Base-by-base conservation (phyloP, 768 basidiomycete species). In the Ramaria sp. region DNA sequence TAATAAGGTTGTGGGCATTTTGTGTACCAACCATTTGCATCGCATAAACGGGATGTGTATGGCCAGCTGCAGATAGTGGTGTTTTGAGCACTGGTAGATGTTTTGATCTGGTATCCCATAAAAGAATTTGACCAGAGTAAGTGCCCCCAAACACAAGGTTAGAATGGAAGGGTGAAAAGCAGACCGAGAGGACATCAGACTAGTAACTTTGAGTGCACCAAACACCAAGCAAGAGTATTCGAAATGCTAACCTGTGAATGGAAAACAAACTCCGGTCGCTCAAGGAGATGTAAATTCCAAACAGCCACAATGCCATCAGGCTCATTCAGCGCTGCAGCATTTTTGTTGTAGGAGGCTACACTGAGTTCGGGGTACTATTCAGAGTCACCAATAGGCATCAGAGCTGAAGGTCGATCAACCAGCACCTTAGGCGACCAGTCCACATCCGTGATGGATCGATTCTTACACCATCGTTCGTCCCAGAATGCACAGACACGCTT, bases 1-100 rank as follows among this genome's bases (percentile, higher is more conserved):
- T 92, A 61, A 99, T 92, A 58, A 99, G 72, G 66, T 96, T 98
- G 69, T 98, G 94, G 0, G 96, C 96, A 67, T 98, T 97, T 71
- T 98, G 96, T 2, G 96, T 96, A 9, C 96, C 96, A 17, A 98
- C 90, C 85, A 97, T 92, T 62, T 89, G 85, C 86, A 99, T 96
- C 0, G 91, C 89, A 72, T 99, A 99, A 39, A 99, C 91, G 0
- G 96, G 96, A 70, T 99, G 95, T 3, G 96, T 98, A 67, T 99
- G 96, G 0, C 96, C 96, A 30, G 91, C 84, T 1, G 94, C 91
- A 15, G 94, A 96, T 41, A 98, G 71, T 0, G 96, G 96, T 5
- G 96, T 96, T 73, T 98, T 99, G 50, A 97, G 75, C 2, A 98
- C 92, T 0, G 96, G 96, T 1, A 97, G 75, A 67, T 96, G 92